A percentile compares a stretch with the other conserved stretches of the same genome.
Conservation (phyloP, 495 filamentous ascomycete species). For the Saxophila tyrrhenica region DNA sequence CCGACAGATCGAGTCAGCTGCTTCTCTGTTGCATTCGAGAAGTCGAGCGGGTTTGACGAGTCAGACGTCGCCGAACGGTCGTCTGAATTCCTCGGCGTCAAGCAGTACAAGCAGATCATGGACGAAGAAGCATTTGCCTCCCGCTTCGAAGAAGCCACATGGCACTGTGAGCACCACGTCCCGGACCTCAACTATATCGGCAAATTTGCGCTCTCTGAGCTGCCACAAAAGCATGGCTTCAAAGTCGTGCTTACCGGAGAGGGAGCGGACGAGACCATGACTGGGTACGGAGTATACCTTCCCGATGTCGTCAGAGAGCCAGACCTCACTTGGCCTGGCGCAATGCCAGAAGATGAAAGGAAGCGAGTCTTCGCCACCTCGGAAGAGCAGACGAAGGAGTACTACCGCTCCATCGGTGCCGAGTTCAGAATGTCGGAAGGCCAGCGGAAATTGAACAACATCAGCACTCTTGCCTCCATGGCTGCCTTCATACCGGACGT, state of each 20-base stretch:
- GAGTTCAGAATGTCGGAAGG: no score
- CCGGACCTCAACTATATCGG: constrained; percentile 39
- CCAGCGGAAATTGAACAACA: constrained; percentile 30
- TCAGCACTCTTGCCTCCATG: constrained; percentile 35
- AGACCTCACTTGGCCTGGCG: constrained; percentile 34
- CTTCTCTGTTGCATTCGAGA: constrained; percentile 40
- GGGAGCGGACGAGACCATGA: constrained; percentile 44
- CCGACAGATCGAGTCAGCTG: constrained; percentile 31
- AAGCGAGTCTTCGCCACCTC: no score
- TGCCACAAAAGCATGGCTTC: constrained; percentile 33
- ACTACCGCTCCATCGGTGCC: constrained; percentile 17
- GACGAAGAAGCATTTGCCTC: constrained; percentile 36
- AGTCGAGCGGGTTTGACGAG: constrained; percentile 36
- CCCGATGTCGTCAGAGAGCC: constrained; percentile 36
- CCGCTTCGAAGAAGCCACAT: constrained; percentile 39
- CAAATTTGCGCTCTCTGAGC: constrained; percentile 35
- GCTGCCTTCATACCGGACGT: constrained; percentile 26
- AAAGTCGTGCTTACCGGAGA: constrained; percentile 44
- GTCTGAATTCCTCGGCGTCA: constrained; percentile 39
- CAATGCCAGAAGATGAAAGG: no score
- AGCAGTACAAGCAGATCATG: constrained; percentile 35
- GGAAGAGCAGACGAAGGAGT: no score
- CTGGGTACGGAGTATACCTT: no score
- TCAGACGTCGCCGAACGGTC: constrained; percentile 41
- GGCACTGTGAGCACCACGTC: constrained; percentile 36